Base-by-base conservation (phyloP, 164 flowering plant genomes). In the Aristolochia fimbriata region DNA sequence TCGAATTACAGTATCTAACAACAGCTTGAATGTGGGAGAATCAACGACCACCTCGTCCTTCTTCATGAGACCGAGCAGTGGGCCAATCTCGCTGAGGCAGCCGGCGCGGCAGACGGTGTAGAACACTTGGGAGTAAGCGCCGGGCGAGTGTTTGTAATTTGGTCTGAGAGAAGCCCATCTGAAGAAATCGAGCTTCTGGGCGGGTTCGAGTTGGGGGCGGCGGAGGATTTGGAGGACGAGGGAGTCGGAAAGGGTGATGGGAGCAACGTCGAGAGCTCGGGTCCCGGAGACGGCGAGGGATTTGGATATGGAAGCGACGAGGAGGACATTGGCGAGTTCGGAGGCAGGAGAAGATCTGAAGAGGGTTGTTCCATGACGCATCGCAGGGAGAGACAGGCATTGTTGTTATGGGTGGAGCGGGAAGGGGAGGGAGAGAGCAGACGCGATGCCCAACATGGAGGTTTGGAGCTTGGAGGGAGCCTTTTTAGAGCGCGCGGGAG, bases 131-230 rank as follows among this genome's bases (percentile, higher is more conserved):
- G 88, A 71, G 66, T 83, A 91, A 2, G 89, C 61, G 70, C 33
- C 6, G 12, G 85, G 65, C 5, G 95, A 76, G 79, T 80, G 97
- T 65, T 79, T 80, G 84, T 68, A 80, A 45, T 57, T 57, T 21
- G 67, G 76, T 52, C 76, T 70, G 62, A 68, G 65, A 52, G 89
- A 83, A 51, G 87, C 87, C 95, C 97, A 94, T 25, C 59, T 60
- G 78, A 94, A 91, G 56, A 94, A 91, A 25, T 85, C 91, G 47
- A 91, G 55, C 65, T 81, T 91, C 22, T 64, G 79, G 17, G 78
- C 66, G 3, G 80, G 57, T 22, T 75, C 68, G 56, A 94, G 70
- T 15, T 81, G 74, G 27, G 59, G 52, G 7, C 77, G 62, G n/a
- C 68, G 76, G 59, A 94, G 90, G 58, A 91, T 61, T 53, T 75